These are phyloP conservation scores for Passiflora organensis DNA, from an alignment of 345 rosid genomes.

Conservation along the genomic window DNA sequence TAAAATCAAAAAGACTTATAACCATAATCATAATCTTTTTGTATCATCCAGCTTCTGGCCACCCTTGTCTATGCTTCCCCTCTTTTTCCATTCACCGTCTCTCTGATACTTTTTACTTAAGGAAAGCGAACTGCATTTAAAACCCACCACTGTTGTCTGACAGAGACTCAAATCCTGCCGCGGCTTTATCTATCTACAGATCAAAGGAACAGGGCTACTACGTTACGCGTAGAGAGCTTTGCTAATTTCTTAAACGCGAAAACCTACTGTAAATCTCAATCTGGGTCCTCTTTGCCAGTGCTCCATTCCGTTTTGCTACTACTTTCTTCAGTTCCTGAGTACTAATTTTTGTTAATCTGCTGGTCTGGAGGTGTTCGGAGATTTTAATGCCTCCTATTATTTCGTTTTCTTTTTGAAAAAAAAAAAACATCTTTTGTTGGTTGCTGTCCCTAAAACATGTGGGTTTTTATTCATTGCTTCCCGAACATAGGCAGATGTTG, in stretches of 20 bases:
- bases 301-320: neutral
- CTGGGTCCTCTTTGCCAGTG: neutral
- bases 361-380: neutral
- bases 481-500: slow-evolving; percentile 13
- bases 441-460: slow-evolving; percentile 9
- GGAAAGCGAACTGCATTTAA: slow-evolving; percentile 2
- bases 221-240: slow-evolving; percentile 11
- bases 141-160: slow-evolving; percentile 14
- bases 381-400: neutral
- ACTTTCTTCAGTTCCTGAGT: slow-evolving; percentile 5
- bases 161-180: slow-evolving; percentile 17
- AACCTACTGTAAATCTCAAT: slow-evolving; percentile 1
- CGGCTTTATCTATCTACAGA: slow-evolving; percentile 15
- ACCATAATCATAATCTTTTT: slow-evolving; percentile 3
- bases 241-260: neutral
- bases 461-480: slow-evolving; percentile 23
- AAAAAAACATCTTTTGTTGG: neutral
- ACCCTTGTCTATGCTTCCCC: neutral
- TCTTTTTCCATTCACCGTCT: neutral
- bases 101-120: neutral
- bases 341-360: neutral
- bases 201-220: slow-evolving; percentile 2
- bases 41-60: neutral
- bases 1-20: neutral
- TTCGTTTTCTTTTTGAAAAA: neutral